A percentile compares a stretch with the other conserved stretches of the same genome.
Conservation (phyloP, 2,329 filamentous ascomycete genomes). For the Alternaria solani region DNA sequence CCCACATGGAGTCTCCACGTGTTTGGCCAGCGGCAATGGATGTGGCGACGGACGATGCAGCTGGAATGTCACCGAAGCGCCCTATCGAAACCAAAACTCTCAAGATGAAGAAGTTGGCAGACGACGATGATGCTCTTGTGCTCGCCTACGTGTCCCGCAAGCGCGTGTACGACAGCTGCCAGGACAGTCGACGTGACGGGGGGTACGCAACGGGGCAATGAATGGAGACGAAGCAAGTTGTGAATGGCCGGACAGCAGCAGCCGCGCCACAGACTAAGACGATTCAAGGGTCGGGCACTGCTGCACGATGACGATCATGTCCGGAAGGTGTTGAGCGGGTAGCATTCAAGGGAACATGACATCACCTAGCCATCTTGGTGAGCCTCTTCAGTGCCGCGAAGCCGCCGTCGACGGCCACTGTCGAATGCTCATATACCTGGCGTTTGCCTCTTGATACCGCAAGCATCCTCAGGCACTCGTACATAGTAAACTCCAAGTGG, state of each 20-base stretch:
- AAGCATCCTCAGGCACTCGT: background rate
- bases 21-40: constrained; percentile 17
- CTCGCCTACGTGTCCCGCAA: constrained; percentile 4
- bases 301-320: constrained; percentile 27
- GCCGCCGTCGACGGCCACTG: constrained; percentile 12
- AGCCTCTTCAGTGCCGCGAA: constrained; percentile 11
- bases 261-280: constrained; percentile 18
- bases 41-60: constrained; percentile 1
- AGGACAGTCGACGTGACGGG: background rate
- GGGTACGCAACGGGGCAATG: constrained; percentile 2
- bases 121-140: background rate
- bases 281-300: constrained; percentile 11
- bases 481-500: background rate
- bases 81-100: background rate
- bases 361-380: constrained; percentile 15
- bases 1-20: constrained; percentile 31
- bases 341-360: constrained; percentile 23
- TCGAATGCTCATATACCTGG: background rate
- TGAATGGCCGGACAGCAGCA: constrained; percentile 13
- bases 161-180: constrained; percentile 4
- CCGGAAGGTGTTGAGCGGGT: constrained; percentile 10
- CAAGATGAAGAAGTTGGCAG: constrained; percentile 3
- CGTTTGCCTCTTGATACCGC: background rate
- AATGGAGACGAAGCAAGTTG: background rate
- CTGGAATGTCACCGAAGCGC: background rate